Evolutionary conservation across 257 asterid genomes (phyloP).

Genomic region (Eustoma russellianum): DNA sequence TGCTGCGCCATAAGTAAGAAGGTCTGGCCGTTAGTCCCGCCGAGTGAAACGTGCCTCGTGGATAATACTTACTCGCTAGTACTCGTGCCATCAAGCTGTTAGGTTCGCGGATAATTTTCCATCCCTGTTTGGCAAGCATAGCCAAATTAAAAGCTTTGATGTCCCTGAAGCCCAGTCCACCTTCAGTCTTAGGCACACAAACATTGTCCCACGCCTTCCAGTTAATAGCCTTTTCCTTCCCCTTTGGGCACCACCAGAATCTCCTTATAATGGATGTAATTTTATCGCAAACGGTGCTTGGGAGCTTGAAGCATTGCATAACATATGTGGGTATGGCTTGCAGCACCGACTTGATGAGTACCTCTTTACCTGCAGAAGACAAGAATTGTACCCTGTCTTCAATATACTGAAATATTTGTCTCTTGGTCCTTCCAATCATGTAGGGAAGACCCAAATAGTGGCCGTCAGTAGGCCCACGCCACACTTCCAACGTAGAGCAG

Average conservation of each 20-base stretch:
- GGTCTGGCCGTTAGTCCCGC: not conserved
- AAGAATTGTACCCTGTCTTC: not conserved
- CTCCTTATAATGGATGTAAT: not conserved
- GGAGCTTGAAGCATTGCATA: not conserved
- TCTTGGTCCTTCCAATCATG: no score
- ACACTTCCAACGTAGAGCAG: not conserved
- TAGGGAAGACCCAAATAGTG: no score
- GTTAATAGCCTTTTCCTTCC: not conserved
- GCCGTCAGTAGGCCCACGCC: no score
- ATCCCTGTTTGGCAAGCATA: no score
- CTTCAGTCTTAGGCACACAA: not conserved
- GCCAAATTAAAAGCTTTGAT: no score
- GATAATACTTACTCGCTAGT: not conserved
- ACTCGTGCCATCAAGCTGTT: no score
- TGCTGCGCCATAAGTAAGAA: not conserved
- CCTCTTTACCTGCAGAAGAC: not conserved
- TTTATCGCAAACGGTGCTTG: not conserved
- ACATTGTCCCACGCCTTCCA: not conserved
- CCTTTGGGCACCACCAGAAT: not conserved
- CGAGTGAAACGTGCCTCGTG: accelerated
- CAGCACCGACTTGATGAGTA: not conserved
- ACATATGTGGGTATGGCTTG: not conserved
- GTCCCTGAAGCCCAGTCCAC: no score
- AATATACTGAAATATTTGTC: not conserved
- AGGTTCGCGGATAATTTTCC: not conserved